Conservation (phyloP, 768 basidiomycete species). For the Pulveroboletus sp. region DNA sequence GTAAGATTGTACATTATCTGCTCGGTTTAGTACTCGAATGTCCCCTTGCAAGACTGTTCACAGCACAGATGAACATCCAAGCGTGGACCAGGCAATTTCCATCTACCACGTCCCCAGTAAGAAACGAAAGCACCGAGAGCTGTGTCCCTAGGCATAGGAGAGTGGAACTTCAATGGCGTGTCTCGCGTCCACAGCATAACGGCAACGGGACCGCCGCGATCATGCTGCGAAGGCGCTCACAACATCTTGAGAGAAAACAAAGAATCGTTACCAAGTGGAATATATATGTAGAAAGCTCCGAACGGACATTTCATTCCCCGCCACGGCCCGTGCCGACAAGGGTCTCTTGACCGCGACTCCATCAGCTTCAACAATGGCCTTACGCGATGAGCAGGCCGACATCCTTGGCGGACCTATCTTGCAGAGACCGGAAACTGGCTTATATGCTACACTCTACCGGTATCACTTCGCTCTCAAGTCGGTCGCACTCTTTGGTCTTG, state of each 20-base stretch:
- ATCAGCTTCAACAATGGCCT: constrained; percentile 39
- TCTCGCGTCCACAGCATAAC: background rate
- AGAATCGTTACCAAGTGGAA: no score
- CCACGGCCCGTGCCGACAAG: constrained; percentile 16
- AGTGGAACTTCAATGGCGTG: constrained; percentile 41
- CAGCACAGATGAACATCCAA: constrained; percentile 55
- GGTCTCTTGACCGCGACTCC: constrained; percentile 18
- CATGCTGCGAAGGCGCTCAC: background rate
- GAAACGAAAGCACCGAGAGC: constrained; percentile 72
- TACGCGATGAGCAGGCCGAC: constrained; percentile 60
- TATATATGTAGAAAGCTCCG: constrained; percentile 15
- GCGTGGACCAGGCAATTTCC: constrained; percentile 64
- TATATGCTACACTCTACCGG: constrained; percentile 32
- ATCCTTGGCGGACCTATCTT: constrained; percentile 60
- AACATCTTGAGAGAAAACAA: background rate
- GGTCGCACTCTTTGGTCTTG: constrained; percentile 34
- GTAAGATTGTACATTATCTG: no score
- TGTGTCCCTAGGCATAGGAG: constrained; percentile 74
- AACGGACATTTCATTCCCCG: constrained; percentile 22
- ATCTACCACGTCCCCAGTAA: constrained; percentile 76
- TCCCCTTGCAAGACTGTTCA: constrained; percentile 41
- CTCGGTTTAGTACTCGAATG: constrained; percentile 76
- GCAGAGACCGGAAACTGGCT: constrained; percentile 31
- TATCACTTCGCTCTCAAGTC: constrained; percentile 36
- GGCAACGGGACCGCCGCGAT: background rate